These are phyloP conservation scores for Vanilla planifolia DNA, from an alignment of 106 monocot species.

Conservation along the genomic window DNA sequence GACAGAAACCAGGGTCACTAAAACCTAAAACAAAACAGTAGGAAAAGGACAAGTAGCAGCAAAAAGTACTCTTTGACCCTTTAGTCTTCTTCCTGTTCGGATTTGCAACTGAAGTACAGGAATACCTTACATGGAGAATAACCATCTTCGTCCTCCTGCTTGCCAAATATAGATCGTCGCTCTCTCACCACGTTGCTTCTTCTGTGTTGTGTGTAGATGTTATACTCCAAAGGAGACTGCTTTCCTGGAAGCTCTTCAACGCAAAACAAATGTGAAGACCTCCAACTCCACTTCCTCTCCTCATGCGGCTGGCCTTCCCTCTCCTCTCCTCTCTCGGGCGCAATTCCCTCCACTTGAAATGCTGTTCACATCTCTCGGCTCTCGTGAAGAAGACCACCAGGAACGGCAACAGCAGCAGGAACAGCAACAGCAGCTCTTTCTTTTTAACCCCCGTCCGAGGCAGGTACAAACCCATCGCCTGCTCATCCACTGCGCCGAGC, in stretches of 20 bases:
- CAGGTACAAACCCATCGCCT: background rate
- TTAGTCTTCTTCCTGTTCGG: background rate
- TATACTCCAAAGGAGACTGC: background rate
- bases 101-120: no score
- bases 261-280: background rate
- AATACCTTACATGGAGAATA: conserved; percentile 4
- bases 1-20: background rate
- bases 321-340: no score
- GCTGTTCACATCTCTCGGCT: conserved; percentile 54
- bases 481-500: conserved; percentile 54
- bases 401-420: conserved; percentile 11
- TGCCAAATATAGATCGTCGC: background rate
- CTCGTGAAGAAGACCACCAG: conserved; percentile 32
- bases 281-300: background rate
- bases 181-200: background rate
- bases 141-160: background rate
- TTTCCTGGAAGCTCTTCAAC: background rate
- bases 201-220: background rate
- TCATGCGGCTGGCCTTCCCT: no score
- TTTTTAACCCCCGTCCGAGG: conserved; percentile 5
- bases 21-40: background rate
- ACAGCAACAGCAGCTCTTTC: conserved; percentile 9
- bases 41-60: background rate
- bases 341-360: conserved; percentile 10
- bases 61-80: background rate